A percentile compares a stretch with the other conserved stretches of the same genome.
Conservation (phyloP, 305 asterid species). For the Coffea humblotiana region DNA sequence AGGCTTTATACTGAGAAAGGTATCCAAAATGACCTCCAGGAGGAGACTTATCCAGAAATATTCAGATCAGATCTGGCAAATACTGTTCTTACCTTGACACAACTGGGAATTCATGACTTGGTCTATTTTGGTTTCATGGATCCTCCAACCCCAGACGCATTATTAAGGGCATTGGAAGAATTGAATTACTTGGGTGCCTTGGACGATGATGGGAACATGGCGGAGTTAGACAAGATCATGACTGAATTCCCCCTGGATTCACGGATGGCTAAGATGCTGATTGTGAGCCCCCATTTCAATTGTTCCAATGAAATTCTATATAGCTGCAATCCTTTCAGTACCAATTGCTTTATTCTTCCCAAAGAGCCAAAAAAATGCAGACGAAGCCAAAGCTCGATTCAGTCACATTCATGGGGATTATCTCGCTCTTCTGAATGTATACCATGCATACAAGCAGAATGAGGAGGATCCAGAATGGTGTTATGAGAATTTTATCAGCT, state of each 20-base stretch:
- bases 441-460: slow-evolving; percentile 93
- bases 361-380: slow-evolving; percentile 97
- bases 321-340: slow-evolving; percentile 99
- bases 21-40: slow-evolving; percentile 78
- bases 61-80: slow-evolving; percentile 84
- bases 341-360: slow-evolving; percentile 99
- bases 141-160: slow-evolving; percentile 97
- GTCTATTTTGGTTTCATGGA: slow-evolving; percentile 99
- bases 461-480: slow-evolving; percentile 98
- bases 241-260: slow-evolving; percentile 97
- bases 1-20: slow-evolving; percentile 92
- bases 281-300: slow-evolving; percentile 84
- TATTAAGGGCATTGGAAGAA: slow-evolving; percentile 92
- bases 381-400: slow-evolving; percentile 98
- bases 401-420: slow-evolving; percentile 97
- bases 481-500: slow-evolving; percentile 79
- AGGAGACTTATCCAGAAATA: slow-evolving; percentile 94
- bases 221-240: slow-evolving; percentile 87
- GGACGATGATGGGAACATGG: slow-evolving; percentile 94
- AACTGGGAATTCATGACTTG: slow-evolving; percentile 84
- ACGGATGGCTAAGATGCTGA: slow-evolving; percentile 96
- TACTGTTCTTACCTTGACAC: slow-evolving; percentile 86
- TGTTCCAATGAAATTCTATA: slow-evolving; percentile 93
- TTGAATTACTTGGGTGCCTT: slow-evolving; percentile 92
- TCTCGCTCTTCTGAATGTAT: slow-evolving; percentile 85